Conservation (phyloP, 2,329 filamentous ascomycete species). For the Microdochium paspali region DNA sequence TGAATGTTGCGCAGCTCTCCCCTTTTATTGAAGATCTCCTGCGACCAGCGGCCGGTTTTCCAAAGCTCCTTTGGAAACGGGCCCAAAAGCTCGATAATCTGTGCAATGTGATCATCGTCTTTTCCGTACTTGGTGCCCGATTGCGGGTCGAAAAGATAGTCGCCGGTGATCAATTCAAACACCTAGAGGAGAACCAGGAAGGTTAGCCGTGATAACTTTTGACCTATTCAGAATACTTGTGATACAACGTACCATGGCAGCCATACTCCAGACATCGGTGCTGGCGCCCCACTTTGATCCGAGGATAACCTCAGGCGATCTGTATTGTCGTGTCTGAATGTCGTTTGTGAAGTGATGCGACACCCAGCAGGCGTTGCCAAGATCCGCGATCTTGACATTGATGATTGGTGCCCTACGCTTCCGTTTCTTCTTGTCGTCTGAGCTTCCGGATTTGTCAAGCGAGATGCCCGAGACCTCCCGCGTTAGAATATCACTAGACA, state of each 20-base stretch:
- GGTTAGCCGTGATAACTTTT: not conserved
- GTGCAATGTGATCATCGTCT: slow-evolving; percentile 97
- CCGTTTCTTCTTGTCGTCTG: slow-evolving; percentile 57
- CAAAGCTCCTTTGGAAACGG: slow-evolving; percentile 89
- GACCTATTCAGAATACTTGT: slow-evolving; percentile 3
- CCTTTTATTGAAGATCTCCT: slow-evolving; percentile 98
- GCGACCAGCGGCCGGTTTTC: slow-evolving; percentile 90
- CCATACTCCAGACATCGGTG: slow-evolving; percentile 99
- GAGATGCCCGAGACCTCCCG: slow-evolving; percentile 93
- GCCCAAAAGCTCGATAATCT: slow-evolving; percentile 94
- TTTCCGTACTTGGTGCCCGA: slow-evolving; percentile 99
- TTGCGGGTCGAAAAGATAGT: slow-evolving; percentile 97
- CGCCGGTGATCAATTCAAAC: slow-evolving; percentile 94
- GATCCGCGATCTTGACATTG: slow-evolving; percentile 96
- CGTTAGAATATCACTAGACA: slow-evolving; percentile 83
- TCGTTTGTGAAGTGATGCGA: slow-evolving; percentile 99
- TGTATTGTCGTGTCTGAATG: slow-evolving; percentile 95
- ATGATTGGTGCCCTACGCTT: slow-evolving; percentile 56
- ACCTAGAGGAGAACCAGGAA: slow-evolving; percentile 46
- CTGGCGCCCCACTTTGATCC: slow-evolving; percentile 99
- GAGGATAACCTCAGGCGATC: slow-evolving; percentile 93
- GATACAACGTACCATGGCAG: slow-evolving; percentile 69
- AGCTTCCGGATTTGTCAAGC: slow-evolving; percentile 60
- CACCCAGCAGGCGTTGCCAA: slow-evolving; percentile 98
- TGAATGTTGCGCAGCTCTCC: slow-evolving; percentile 97